Base-by-base conservation (phyloP, 257 asterid species). In the Nemophila menziesii region DNA sequence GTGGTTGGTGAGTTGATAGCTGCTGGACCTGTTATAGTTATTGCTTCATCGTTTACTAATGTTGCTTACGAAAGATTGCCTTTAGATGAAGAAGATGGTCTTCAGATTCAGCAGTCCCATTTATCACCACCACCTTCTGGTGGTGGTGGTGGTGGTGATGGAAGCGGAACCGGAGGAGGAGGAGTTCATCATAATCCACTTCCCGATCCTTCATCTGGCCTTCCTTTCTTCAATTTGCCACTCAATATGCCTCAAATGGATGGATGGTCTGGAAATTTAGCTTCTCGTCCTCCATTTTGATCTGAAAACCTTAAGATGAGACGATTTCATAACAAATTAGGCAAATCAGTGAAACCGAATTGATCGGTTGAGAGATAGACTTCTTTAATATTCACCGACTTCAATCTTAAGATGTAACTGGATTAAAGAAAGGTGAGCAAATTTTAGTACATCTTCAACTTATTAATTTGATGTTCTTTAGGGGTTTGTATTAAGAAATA, bases 191-290 rank as follows among this genome's bases (percentile, higher is more conserved):
- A 41, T 10, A 39, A 24, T 37, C 80, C 58, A 45, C 76, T 77
- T 50, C 62, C 79, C 0, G 93, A 77, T 58, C 87, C 79, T 0
- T 74, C 93, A 0, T 10, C 74, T 2, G 93, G 86, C 24, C 80
- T 80, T 12, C 93, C 95, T 0, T 84, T 84, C 67, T 62, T 84
- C 46, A 80, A 77, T 53, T 39, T 84, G 72, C 95, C 95, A 2
- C 52, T 71, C 17, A 71, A 74, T 56, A 73, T 73, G 82, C 72
- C 74, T 80, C 71, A 77, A 0, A 58, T 78, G 46, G 86, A 78
- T 16, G 83, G 92, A 22, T 82, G 93, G 93, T n/a, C 56, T 11
- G 86, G 75, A 8, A 78, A 61, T 56, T n/a, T 70, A 26, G 64
- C 62, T 12, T 63, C 62, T n/a, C 75, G 77, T 8, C 65, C 69